phyloP scores from a whole-genome alignment of 129 eudicot genomes.

The Mikania micrantha region DNA sequence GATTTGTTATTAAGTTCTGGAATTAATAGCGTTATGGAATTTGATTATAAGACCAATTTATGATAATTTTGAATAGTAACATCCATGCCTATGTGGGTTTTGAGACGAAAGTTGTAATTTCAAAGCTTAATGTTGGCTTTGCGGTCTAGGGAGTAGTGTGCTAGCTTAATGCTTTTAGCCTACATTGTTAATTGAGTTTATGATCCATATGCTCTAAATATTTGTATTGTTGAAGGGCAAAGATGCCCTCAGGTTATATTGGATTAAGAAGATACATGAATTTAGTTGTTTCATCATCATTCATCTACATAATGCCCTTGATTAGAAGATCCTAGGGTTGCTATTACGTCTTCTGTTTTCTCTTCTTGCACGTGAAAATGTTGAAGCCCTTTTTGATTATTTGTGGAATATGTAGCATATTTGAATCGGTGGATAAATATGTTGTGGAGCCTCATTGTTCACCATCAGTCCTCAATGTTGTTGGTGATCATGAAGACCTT shows the following conservation, averaged over 20 bases:
- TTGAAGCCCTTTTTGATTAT: too few species aligned
- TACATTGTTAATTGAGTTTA: conserved; percentile 1
- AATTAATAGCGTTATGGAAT: neutral
- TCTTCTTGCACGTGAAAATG: neutral
- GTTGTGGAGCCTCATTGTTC: neutral
- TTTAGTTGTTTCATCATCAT: neutral
- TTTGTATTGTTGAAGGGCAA: neutral
- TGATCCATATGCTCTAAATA: neutral
- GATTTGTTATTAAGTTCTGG: neutral
- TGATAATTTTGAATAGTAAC: neutral
- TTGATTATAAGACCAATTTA: neutral
- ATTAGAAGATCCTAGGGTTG: neutral
- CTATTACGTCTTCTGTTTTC: neutral
- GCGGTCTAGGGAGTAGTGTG: neutral
- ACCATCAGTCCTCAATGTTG: neutral
- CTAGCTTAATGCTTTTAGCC: neutral
- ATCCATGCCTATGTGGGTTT: neutral
- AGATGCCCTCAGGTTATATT: neutral
- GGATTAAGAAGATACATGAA: neutral
- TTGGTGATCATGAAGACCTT: neutral
- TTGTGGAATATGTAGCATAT: too few species aligned
- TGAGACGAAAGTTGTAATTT: neutral
- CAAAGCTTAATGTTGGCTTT: neutral
- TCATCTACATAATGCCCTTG: neutral
- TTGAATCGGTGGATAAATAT: neutral